Evolutionary conservation across 306 rosid species (phyloP).

Genomic region (Alnus rubra): DNA sequence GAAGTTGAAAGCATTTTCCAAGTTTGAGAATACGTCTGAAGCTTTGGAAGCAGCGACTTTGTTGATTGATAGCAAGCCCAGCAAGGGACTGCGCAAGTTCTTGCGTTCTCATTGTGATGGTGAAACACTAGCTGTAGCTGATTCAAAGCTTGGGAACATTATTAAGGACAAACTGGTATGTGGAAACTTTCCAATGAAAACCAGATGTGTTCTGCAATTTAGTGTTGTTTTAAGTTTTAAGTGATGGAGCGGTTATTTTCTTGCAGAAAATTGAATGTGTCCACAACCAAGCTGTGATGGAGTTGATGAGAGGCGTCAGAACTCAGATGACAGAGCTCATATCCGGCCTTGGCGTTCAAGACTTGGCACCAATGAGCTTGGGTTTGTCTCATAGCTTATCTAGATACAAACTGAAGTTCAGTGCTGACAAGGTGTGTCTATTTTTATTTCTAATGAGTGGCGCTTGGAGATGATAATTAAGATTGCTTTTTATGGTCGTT

Average conservation of each 20-base stretch:
- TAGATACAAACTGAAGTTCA: conserved; percentile 86
- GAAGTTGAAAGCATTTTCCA: conserved; percentile 83
- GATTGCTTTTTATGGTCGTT: neutral
- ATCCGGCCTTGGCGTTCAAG: conserved; percentile 79
- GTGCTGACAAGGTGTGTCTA: conserved; percentile 83
- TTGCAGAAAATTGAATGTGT: conserved; percentile 86
- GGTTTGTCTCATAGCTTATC: conserved; percentile 95
- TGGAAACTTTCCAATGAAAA: neutral
- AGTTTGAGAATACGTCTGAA: conserved; percentile 83
- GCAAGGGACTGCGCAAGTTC: conserved; percentile 89
- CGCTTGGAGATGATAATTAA: neutral
- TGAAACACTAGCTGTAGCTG: conserved; percentile 80
- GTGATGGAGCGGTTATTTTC: neutral
- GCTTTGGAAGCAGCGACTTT: conserved; percentile 82
- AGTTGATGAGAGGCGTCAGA: conserved; percentile 89
- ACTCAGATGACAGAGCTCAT: conserved; percentile 77
- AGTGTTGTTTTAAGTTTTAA: conserved; percentile 1
- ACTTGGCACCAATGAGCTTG: conserved; percentile 94
- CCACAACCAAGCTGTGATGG: conserved; percentile 85
- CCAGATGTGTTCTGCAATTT: neutral
- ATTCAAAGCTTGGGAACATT: conserved; percentile 83
- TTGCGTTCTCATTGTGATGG: conserved; percentile 73
- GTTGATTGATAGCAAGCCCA: conserved; percentile 79
- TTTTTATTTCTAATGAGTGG: neutral
- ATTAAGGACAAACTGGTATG: conserved; percentile 89